Conservation (phyloP, 2,329 filamentous ascomycete species). For the Cordyceps javanica region DNA sequence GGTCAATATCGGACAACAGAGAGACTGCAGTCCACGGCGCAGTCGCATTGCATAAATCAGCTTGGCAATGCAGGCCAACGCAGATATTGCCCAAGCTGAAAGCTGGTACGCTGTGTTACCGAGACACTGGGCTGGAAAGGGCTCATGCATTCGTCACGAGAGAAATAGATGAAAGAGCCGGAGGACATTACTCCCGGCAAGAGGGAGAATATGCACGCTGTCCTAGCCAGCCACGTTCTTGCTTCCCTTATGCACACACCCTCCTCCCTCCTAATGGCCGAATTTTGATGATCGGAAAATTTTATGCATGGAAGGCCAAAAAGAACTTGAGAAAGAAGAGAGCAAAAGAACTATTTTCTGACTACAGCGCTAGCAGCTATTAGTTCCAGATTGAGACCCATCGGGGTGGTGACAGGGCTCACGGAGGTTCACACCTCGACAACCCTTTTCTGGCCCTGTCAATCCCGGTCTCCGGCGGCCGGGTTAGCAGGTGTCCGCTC, state of each 20-base stretch:
- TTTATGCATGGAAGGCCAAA: constrained; percentile 1
- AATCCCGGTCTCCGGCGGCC: constrained; percentile 3
- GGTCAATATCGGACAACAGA: neutral
- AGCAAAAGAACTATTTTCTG: constrained; percentile 4
- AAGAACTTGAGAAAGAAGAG: neutral
- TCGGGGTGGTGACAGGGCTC: neutral
- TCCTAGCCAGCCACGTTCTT: neutral
- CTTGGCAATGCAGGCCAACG: neutral
- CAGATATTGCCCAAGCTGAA: too few species aligned
- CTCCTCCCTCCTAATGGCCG: neutral
- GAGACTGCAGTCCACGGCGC: neutral
- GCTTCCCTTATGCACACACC: neutral
- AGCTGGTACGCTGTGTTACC: too few species aligned
- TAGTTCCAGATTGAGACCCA: neutral
- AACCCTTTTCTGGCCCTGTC: neutral
- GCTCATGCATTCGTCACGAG: neutral
- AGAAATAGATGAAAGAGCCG: neutral
- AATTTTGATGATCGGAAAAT: constrained; percentile 1
- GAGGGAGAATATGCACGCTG: neutral
- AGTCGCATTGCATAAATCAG: too few species aligned
- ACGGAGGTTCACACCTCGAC: neutral
- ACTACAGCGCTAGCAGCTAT: constrained; percentile 1
- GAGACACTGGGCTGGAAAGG: neutral
- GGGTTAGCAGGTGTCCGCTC: neutral
- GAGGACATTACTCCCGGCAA: neutral